Conservation (phyloP, 1,139 yeast genomes). For the Yamadazyma sp. region DNA sequence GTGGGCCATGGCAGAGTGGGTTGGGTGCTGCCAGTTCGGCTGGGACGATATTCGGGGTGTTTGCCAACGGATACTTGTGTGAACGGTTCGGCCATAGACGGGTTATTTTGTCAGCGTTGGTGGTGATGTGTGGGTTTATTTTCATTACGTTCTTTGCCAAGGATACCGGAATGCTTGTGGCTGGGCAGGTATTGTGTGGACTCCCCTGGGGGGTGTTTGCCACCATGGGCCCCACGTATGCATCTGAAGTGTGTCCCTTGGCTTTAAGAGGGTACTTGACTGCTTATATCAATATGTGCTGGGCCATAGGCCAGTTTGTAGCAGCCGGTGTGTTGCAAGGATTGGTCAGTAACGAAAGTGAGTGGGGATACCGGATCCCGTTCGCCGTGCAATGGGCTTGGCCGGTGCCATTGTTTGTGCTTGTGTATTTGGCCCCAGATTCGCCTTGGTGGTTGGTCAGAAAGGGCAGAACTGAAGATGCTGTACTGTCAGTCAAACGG, state of each 20-base stretch:
- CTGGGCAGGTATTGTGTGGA: conserved; percentile 47
- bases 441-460: conserved; percentile 17
- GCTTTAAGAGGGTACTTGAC: conserved; percentile 43
- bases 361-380: conserved; percentile 42
- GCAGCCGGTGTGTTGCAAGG: conserved; percentile 41
- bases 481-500: conserved; percentile 9
- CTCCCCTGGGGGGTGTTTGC: conserved; percentile 48
- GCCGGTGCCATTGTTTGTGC: conserved; percentile 28
- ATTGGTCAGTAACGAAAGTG: conserved; percentile 18
- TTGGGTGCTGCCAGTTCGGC: conserved; percentile 33
- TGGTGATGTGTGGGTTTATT: conserved; percentile 29
- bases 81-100: conserved; percentile 41
- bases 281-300: conserved; percentile 41
- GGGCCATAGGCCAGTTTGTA: conserved; percentile 46
- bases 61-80: conserved; percentile 35
- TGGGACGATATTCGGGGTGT: conserved; percentile 40
- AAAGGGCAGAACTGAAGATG: conserved; percentile 11
- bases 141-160: conserved; percentile 46
- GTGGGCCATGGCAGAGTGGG: conserved; percentile 47
- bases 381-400: conserved; percentile 42
- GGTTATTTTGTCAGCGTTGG: conserved; percentile 31
- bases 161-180: conserved; percentile 31
- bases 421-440: conserved; percentile 27
- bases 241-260: conserved; percentile 49
- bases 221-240: conserved; percentile 44